Conservation (phyloP, 2,329 filamentous ascomycete species). For the Fusarium subtropicale region DNA sequence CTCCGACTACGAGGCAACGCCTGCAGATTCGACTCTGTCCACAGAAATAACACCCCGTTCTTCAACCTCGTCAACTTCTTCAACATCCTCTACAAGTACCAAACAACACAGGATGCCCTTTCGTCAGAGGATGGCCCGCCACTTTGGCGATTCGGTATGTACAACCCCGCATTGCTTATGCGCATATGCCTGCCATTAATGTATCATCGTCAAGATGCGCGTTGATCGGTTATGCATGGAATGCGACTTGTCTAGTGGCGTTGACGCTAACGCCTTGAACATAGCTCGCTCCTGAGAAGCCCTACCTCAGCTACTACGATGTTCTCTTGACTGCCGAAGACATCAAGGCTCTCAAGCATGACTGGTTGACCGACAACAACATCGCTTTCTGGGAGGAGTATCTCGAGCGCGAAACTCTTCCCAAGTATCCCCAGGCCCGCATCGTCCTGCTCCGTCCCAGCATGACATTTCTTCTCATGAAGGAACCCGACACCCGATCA, state of each 20-base stretch:
- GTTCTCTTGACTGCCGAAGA: conserved; percentile 82
- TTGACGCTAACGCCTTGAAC: conserved; percentile 21
- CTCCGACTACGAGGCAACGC: conserved; percentile 39
- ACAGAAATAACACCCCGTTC: conserved; percentile 25
- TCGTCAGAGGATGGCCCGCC: conserved; percentile 58
- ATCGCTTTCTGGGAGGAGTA: conserved; percentile 99
- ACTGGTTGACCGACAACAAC: conserved; percentile 98
- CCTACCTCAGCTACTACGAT: conserved; percentile 58
- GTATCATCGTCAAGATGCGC: conserved; percentile 25
- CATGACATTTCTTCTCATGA: conserved; percentile 92
- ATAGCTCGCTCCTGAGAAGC: conserved; percentile 62
- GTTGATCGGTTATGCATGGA: conserved; percentile 10
- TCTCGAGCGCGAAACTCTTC: conserved; percentile 89
- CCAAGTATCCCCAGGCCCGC: conserved; percentile 81
- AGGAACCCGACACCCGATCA: conserved; percentile 68
- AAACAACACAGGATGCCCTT: conserved; percentile 53
- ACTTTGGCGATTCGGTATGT: conserved; percentile 61
- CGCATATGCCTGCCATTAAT: conserved; percentile 17
- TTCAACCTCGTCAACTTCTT: conserved; percentile 22
- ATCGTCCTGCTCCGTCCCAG: conserved; percentile 92
- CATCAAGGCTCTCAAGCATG: conserved; percentile 85
- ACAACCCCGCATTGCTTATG: conserved; percentile 32
- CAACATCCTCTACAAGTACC: conserved; percentile 30
- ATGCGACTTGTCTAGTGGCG: conserved; percentile 15
- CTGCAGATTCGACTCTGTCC: conserved; percentile 29